These are phyloP conservation scores for Penstemon eatonii DNA, from an alignment of 257 asterid genomes.

Conservation along the genomic window DNA sequence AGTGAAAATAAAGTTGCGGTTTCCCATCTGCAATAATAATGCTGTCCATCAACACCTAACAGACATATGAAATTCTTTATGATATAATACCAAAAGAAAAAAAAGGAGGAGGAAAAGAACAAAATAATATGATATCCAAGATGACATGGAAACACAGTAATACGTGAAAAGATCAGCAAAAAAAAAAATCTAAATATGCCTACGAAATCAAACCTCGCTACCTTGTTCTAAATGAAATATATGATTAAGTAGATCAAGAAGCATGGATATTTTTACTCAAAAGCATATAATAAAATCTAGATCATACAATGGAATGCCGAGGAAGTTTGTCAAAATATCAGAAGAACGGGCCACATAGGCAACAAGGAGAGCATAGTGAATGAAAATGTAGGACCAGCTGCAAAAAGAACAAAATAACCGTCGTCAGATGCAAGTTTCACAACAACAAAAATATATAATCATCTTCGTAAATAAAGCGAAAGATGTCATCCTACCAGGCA, in stretches of 20 bases:
- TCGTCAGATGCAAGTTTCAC: conserved; percentile 28
- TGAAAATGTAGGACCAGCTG: conserved; percentile 96
- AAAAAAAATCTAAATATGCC: background rate
- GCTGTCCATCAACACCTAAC: conserved; percentile 80
- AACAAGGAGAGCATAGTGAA: conserved; percentile 91
- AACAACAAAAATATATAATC: background rate
- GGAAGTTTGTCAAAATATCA: conserved; percentile 77
- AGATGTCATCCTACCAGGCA: conserved; percentile 55
- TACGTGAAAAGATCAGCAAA: background rate
- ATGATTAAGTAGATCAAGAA: conserved; percentile 19
- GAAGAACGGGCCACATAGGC: conserved; percentile 97
- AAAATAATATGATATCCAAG: background rate
- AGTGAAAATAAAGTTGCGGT: conserved; percentile 74
- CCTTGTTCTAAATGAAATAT: background rate
- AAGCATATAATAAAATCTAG: conserved; percentile 9
- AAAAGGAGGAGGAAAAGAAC: background rate
- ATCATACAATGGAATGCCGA: conserved; percentile 74
- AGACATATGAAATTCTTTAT: conserved; percentile 44
- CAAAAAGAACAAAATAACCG: conserved; percentile 30
- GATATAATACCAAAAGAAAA: conserved; percentile 27
- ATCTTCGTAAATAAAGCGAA: conserved; percentile 12
- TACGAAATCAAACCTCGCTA: background rate
- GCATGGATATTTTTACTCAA: background rate
- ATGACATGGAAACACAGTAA: background rate
- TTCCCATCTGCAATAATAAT: conserved; percentile 97